phyloP scores from a whole-genome alignment of 2,329 filamentous ascomycete species.

The Aspergillus carbonarius region DNA sequence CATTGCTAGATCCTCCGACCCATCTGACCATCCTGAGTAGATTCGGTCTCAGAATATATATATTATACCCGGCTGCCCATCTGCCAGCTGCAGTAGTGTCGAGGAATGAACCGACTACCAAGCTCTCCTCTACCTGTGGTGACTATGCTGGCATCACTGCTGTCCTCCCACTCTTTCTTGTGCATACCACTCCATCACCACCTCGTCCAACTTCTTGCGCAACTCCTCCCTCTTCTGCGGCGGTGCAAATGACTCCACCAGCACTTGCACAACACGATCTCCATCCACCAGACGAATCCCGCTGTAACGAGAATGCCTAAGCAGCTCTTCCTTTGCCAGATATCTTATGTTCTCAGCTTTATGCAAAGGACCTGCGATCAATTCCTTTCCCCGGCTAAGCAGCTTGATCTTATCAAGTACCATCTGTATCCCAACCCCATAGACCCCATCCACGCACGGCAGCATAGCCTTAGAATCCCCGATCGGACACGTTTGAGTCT shows the following conservation, averaged over 20 bases:
- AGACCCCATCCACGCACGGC: not conserved
- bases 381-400: not conserved
- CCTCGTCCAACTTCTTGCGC: not conserved
- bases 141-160: too few relatives aligned
- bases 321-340: not conserved
- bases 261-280: not conserved
- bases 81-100: too few relatives aligned
- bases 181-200: constrained; percentile 3
- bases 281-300: not conserved
- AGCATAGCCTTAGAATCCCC: not conserved
- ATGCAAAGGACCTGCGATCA: not conserved
- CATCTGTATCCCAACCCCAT: not conserved
- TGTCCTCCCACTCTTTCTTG: not conserved
- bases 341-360: not conserved
- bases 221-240: not conserved
- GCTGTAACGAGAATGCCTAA: not conserved
- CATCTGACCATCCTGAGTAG: too few relatives aligned
- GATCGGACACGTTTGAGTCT: not conserved
- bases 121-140: too few relatives aligned
- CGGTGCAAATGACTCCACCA: constrained; percentile 9
- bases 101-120: too few relatives aligned
- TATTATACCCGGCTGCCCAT: too few relatives aligned
- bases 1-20: too few relatives aligned
- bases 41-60: too few relatives aligned
- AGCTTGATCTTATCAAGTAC: not conserved